Base-by-base conservation (phyloP, 805 yeast species). In the Candida multigemmis region DNA sequence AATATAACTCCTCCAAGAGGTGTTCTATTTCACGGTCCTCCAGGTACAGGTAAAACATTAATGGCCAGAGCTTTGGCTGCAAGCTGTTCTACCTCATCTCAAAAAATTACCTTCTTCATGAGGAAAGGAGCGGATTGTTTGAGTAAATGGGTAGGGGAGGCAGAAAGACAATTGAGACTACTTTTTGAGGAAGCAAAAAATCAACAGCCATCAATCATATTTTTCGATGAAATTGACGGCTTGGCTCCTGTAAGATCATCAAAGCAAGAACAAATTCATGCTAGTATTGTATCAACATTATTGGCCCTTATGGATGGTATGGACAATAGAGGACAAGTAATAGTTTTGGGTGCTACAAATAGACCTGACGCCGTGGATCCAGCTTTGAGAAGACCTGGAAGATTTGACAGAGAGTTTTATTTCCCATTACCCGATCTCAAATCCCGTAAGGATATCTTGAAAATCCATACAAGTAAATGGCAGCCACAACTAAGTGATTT, bases 61-160 rank as follows among this genome's bases (percentile, higher is more conserved):
- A 85, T 91, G 95, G 98, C 98, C 0, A 62, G 98, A 33, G 98
- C 98, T 0, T 60, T 91, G 27, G 98, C 98, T 2, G 91, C 97
- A 0, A 82, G 94, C 38, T 86, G 95, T 42, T 82, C 95, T 0
- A 74, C 93, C 0, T 77, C 82, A 11, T 77, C 77, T 9, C 65
- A 79, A 34, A 89, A 91, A 40, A 86, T 91, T 32, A 86, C 98
- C 0, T 91, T 91, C 46, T 91, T 86, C 55, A 91, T 91, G 98
- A 64, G 99, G 36, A 91, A 91, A 50, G 99, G 98, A 37, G 97
- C 98, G 0, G 98, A 91, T 51, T 82, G 94, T 47, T 60, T 91
- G 41, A 83, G 95, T 23, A 91, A 91, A 58, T 91, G 98, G 98
- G 97, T 91, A 3, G 98, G 98, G 44, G 98, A 91, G 53, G 97